These are phyloP conservation scores for Lojkania enalia DNA, from an alignment of 2,329 filamentous ascomycete genomes.

Conservation along the genomic window DNA sequence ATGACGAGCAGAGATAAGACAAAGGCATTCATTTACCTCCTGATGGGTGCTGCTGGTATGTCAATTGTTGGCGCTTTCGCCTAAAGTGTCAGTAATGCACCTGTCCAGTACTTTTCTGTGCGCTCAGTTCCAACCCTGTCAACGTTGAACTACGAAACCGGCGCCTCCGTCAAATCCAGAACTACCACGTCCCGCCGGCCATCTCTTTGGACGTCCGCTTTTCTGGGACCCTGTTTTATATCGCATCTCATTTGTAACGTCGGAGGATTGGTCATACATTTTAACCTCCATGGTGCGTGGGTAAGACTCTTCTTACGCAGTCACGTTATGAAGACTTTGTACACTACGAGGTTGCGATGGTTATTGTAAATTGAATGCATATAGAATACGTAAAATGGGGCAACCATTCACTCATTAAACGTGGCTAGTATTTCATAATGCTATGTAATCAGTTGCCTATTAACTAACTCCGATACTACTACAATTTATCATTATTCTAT, in stretches of 20 bases:
- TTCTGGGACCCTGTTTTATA: neutral
- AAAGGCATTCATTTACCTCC: slow-evolving; percentile 52
- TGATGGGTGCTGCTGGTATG: slow-evolving; percentile 45
- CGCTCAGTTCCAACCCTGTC: neutral
- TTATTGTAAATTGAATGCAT: slow-evolving; percentile 16
- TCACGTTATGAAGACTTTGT: neutral
- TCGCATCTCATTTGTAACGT: no score
- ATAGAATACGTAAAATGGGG: slow-evolving; percentile 34
- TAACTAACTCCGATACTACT: slow-evolving; percentile 25
- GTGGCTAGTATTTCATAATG: slow-evolving; percentile 34
- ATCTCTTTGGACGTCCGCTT: neutral
- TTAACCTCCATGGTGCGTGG: neutral
- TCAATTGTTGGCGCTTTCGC: slow-evolving; percentile 43
- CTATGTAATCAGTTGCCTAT: slow-evolving; percentile 44
- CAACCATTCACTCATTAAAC: slow-evolving; percentile 42
- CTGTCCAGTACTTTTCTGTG: neutral
- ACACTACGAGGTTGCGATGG: slow-evolving; percentile 4
- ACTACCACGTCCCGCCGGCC: neutral
- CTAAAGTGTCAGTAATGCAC: slow-evolving; percentile 16
- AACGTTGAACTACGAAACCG: neutral
- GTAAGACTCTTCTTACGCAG: neutral
- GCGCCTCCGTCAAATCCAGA: neutral
- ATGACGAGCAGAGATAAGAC: slow-evolving; percentile 60
- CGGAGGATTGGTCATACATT: no score
- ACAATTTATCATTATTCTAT: slow-evolving; percentile 2